Evolutionary conservation across 208 protist species (phyloP).

Genomic region (Porcisia hertigi): DNA sequence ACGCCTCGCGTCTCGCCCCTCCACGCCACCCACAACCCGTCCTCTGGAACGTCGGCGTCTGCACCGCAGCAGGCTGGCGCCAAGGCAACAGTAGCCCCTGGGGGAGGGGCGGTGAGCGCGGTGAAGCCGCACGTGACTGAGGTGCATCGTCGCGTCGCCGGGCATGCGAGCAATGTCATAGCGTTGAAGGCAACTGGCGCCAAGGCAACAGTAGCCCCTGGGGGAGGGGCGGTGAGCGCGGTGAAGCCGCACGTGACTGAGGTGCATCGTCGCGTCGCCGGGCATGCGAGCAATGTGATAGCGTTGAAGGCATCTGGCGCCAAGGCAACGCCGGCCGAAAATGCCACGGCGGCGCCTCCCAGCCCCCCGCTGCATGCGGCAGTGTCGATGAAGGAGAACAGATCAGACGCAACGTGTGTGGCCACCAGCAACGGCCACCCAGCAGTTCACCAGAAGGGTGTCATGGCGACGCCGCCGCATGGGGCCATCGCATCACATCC

Average conservation of each 20-base stretch:
- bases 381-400: conserved; percentile 2
- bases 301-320: not conserved
- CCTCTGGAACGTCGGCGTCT: not conserved
- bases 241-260: conserved; percentile 16
- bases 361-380: conserved; percentile 1
- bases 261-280: conserved; percentile 17
- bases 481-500: not conserved
- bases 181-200: not conserved
- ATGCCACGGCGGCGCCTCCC: not conserved
- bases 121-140: conserved; percentile 16
- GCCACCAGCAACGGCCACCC: not conserved
- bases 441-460: conserved; percentile 16
- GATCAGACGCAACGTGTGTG: not conserved
- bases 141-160: conserved; percentile 17
- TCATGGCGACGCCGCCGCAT: not conserved
- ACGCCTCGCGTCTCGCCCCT: conserved; percentile 16
- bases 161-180: not conserved
- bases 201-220: conserved; percentile 1
- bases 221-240: not conserved
- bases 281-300: not conserved
- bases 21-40: not conserved
- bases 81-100: conserved; percentile 1
- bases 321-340: not conserved
- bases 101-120: not conserved
- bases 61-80: not conserved